Base-by-base conservation (phyloP, 192 early-diverging fungal species). In the Rhizophlyctis rosea region DNA sequence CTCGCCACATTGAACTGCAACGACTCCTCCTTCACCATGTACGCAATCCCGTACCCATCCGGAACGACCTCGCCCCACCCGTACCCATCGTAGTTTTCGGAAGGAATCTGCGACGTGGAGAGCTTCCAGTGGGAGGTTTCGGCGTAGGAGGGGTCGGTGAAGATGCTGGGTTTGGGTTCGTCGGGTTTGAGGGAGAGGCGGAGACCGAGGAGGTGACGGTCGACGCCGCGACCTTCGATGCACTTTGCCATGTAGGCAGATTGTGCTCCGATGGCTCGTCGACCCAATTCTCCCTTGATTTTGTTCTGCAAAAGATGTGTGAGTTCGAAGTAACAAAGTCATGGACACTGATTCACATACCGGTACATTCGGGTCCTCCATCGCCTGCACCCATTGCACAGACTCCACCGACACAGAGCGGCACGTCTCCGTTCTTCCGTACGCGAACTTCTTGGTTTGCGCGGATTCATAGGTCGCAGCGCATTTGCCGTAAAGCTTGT, bases 341-440 rank as follows among this genome's bases (percentile, higher is more conserved):
- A 61, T 63, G 53, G n/a, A n/a, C n/a, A n/a, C n/a, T n/a, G n/a
- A n/a, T n/a, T n/a, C n/a, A n/a, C 51, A 34, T 9, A 64, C 48
- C 14, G 62, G 33, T 14, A 75, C 27, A 21, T 61, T 36, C 9
- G 85, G 73, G 55, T 91, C 74, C 67, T 88, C 84, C 96, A 96
- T 94, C 24, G 91, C 73, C 55, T 87, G 86, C 54, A 95, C 94
- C 86, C 88, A 98, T 1, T 75, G 81, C 23, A 84, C 82, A 60
- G 80, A 84, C 47, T 96, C 95, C 32, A 67, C 74, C 16, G 80
- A 81, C 48, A 92, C 88, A 28, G 88, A 85, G 47, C 96, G 85
- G 71, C 88, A 88, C 4, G 93, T 94, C 71, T 99, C 96, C 27
- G 96, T 99, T 65, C 96, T 88, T 25, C 96, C 96, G 50, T 85